Base-by-base conservation (phyloP, 2,329 filamentous ascomycete species). In the Nothophoma quercina region DNA sequence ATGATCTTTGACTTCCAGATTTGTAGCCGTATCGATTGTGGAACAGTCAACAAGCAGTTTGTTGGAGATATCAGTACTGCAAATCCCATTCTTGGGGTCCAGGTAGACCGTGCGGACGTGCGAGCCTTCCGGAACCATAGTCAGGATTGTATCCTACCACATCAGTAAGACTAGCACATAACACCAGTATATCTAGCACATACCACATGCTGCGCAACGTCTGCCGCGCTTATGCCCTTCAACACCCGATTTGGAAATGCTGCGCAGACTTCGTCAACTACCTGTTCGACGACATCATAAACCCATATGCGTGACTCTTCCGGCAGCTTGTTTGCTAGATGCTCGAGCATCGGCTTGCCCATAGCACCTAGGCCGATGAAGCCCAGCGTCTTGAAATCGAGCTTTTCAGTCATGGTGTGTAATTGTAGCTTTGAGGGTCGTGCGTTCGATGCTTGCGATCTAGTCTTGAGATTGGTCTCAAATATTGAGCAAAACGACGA, bases 361-460 rank as follows among this genome's bases (percentile, higher is more conserved):
- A 84, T 84, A 9, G 77, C 75, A n/a, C 82, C 82, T 1, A 84
- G 74, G 58, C 82, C 81, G 36, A 85, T 78, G 68, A 83, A 85
- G 35, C 79, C 78, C 18, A 81, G 35, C 3, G 49, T 70, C n/a
- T 57, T 58, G 52, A 71, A 70, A 0, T 63, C 35, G 22, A 46
- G 26, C 13, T 54, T 39, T 33, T 61, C 51, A 16, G 53, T 35
- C 71, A 73, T 72, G 8, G 22, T 40, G 7, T 22, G 12, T 22
- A n/a, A n/a, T n/a, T n/a, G n/a, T n/a, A n/a, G n/a, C n/a, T n/a
- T n/a, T n/a, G n/a, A n/a, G n/a, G n/a, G n/a, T n/a, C n/a, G n/a
- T n/a, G n/a, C n/a, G n/a, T n/a, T n/a, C n/a, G n/a, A n/a, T n/a
- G n/a, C n/a, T n/a, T n/a, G n/a, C n/a, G n/a, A n/a, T n/a, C n/a